Evolutionary conservation across 2,329 filamentous ascomycete genomes (phyloP), one percentile per base, ranked within the genome.

Genomic region (Colletotrichum plurivorum): DNA sequence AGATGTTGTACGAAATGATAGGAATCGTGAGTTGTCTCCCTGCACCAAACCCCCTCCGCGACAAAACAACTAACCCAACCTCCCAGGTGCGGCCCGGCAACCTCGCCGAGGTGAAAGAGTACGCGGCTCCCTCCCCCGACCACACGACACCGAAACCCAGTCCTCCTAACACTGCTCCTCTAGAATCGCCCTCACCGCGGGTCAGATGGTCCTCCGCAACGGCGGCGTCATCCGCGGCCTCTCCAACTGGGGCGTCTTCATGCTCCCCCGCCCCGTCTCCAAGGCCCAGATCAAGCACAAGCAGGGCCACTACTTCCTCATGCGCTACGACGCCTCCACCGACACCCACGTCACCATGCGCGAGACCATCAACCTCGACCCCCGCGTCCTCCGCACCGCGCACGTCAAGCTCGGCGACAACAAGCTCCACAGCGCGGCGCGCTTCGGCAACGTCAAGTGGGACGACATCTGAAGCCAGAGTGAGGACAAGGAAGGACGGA

Each of bases 1-100:
- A 80, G 73, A 98, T 99, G 96, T 86, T 99, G 84, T 99, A 99
- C 87, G 96, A 99, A 85, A 86, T 98, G 78, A 96, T 99, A 82
- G 96, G 93, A 81, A 92, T 98, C 84, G 96, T 98, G 84, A 77
- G 92, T 4, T 25, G 1, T 84, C 12, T n/a, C 4, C n/a, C 8
- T 5, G 13, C 45, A 20, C n/a, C n/a, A 20, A 22, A 22, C 3
- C 20, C 20, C 3, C 20, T 2, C 20, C 20, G 20, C 20, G 20
- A 22, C 3, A 22, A 22, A 22, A 22, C 2, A 22, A 25, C 67
- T 73, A 64, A 74, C 62, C 9, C 22, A 3, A 4, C 5, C 27
- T 18, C 25, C 25, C 78, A 98, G 96, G 94, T 97, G 84, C 95
- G 96, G 78, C 94, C 94, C 74, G 94, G 94, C 87, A 95, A 90